Evolutionary conservation across 805 yeast genomes (phyloP), one percentile per base, ranked within the genome.

Genomic region (Yarrowia yakushimensis): DNA sequence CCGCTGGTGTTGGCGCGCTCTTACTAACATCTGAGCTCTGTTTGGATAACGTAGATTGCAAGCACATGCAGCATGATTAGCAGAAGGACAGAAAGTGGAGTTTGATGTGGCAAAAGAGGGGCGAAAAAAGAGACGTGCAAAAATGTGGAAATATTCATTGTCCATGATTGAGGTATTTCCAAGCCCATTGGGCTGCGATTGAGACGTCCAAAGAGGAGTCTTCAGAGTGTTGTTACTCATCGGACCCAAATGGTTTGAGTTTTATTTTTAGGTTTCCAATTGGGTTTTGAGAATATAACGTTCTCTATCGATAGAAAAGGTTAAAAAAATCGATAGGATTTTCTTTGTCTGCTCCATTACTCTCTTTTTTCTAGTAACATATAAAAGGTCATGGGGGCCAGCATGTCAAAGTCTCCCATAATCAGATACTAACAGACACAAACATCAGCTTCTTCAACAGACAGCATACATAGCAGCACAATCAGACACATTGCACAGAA

Each of bases 31-130:
- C 39, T 4, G 31, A 50, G 42, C 59, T 30, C 59, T 50, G 59
- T 50, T 50, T 50, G 59, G 59, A 50, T 50, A 50, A 50, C 59
- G 59, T 50, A 50, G 59, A 34, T 43, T 50, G 59, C 59, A 50
- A 50, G 59, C 59, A 50, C 37, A 50, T 50, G 59, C 59, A 50
- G 59, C 59, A 50, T 33, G 59, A 50, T 50, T 50, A 50, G 42
- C 31, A 33, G 10, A 33, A 10, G 41, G 6, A 3, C 22, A 3
- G 5, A 5, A 15, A 11, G 30, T 15, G 55, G 30, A 3, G 10
- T 18, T 4, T 8, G 20, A 13, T 10, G 37, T 11, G 27, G 37
- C 36, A 20, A 20, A 20, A 30, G 27, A 2, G 50, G 50, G 11
- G 46, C 50, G 17, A 43, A 11, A 11, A 30, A 30, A 6, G 6